phyloP scores from a whole-genome alignment of 768 basidiomycete genomes.

The Mycena amicta region DNA sequence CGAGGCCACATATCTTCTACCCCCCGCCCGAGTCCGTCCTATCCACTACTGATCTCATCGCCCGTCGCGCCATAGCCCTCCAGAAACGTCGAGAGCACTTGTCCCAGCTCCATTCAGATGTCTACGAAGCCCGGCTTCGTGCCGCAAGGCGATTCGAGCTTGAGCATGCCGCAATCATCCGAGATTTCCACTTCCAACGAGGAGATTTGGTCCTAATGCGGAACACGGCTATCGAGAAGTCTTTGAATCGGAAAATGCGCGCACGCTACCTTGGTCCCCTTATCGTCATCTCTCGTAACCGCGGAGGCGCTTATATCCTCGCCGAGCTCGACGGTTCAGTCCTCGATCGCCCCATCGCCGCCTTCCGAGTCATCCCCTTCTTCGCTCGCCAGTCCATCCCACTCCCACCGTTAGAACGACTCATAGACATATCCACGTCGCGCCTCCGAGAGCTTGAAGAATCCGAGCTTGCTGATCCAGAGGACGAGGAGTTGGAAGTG shows the following conservation, averaged over 20 bases:
- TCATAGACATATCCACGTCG: not conserved
- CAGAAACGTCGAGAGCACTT: constrained; percentile 3
- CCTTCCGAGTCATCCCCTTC: constrained; percentile 7
- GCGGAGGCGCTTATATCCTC: constrained; percentile 6
- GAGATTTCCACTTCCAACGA: constrained; percentile 8
- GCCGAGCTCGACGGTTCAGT: constrained; percentile 9
- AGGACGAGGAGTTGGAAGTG: not conserved
- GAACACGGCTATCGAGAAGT: constrained; percentile 26
- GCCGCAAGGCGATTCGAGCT: not conserved
- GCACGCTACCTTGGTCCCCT: constrained; percentile 27
- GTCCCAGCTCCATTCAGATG: not conserved
- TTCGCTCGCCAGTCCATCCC: constrained; percentile 1
- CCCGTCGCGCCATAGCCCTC: not conserved
- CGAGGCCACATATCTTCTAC: constrained; percentile 20
- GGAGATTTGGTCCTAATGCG: constrained; percentile 27
- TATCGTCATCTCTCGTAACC: constrained; percentile 18
- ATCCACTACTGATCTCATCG: not conserved
- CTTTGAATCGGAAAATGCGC: constrained; percentile 19
- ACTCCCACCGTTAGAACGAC: not conserved
- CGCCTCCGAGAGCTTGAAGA: not conserved
- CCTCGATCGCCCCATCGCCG: not conserved
- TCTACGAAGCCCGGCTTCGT: not conserved
- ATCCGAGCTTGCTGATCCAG: not conserved
- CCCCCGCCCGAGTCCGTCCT: not conserved
- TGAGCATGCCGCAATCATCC: constrained; percentile 3